phyloP scores from a whole-genome alignment of 2,329 filamentous ascomycete species.

The Simplicillium aogashimaense region DNA sequence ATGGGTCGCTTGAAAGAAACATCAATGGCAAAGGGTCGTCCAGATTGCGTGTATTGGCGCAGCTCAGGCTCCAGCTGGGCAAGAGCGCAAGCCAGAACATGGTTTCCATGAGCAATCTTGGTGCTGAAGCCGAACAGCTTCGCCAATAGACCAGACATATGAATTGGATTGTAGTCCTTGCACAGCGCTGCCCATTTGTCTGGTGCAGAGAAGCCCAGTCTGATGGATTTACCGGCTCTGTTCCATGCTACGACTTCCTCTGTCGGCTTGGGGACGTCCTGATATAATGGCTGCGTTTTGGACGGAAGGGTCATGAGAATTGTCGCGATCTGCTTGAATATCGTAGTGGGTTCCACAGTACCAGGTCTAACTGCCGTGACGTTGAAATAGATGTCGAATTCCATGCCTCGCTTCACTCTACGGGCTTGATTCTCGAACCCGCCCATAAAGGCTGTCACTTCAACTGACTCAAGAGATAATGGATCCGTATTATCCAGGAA shows the following conservation, averaged over 20 bases:
- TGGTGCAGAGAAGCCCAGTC: constrained; percentile 4
- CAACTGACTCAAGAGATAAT: constrained; percentile 3
- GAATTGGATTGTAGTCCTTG: constrained; percentile 8
- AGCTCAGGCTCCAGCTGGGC: neutral
- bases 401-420: constrained; percentile 6
- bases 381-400: constrained; percentile 6
- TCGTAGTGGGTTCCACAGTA: constrained; percentile 4
- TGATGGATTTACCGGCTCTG: constrained; percentile 4
- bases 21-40: constrained; percentile 3
- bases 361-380: constrained; percentile 3
- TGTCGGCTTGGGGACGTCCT: neutral
- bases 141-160: constrained; percentile 6
- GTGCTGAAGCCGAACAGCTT: constrained; percentile 6
- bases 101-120: constrained; percentile 7
- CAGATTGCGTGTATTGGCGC: neutral
- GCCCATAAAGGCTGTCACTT: constrained; percentile 6
- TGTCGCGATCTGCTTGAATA: constrained; percentile 5
- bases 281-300: constrained; percentile 4
- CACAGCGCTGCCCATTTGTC: constrained; percentile 6
- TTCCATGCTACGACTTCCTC: neutral
- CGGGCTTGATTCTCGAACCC: constrained; percentile 3
- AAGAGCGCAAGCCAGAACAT: constrained; percentile 5
- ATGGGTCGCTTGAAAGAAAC: constrained; percentile 5
- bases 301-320: constrained; percentile 4
- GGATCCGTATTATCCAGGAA: constrained; percentile 5